Evolutionary conservation across 2,329 filamentous ascomycete genomes (phyloP), one percentile per base, ranked within the genome.

Genomic region (Colletotrichum simmondsii): DNA sequence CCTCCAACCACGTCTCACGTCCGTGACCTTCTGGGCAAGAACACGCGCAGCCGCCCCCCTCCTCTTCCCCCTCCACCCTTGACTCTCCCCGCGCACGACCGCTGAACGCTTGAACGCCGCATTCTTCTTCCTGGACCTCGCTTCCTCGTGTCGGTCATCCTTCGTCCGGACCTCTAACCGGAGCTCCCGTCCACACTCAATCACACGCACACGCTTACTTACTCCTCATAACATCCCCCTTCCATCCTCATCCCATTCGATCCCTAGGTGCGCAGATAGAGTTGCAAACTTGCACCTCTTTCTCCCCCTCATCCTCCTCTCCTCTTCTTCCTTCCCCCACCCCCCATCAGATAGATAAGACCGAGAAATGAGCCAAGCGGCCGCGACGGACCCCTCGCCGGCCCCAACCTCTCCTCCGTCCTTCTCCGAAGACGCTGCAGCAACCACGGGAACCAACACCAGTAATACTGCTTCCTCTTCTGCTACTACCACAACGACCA

Each of bases 351-450:
- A 24, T 28, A 71, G 14, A 46, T 68, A 62, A 53, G 67, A 26
- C 71, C 76, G 63, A 74, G 68, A 10, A 71, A 71, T 76, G 59
- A 73, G 73, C 74, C 77, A 76, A 74, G 72, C 72, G 69, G 76
- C 63, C 75, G 64, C 52, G 75, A 75, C 74, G 71, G 73, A 59
- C 73, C 70, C 65, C 75, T 60, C 56, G 76, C 74, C 74, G 71
- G 73, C 54, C 73, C 70, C 70, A 72, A 30, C 66, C 66, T 61
- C 66, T 26, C 66, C 71, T 52, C 71, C 71, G 67, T 73, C 71
- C 56, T 52, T 65, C 60, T 71, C 71, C 71, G 71, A 73, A 65
- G 71, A 65, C 67, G 70, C 66, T 65, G 26, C 49, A 35, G 32
- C 32, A 59, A 49, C 70, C 16, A 69, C 69, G 37, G 53, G 52